Evolutionary conservation across 305 asterid species (phyloP).

Genomic region (Rubia peregrina): DNA sequence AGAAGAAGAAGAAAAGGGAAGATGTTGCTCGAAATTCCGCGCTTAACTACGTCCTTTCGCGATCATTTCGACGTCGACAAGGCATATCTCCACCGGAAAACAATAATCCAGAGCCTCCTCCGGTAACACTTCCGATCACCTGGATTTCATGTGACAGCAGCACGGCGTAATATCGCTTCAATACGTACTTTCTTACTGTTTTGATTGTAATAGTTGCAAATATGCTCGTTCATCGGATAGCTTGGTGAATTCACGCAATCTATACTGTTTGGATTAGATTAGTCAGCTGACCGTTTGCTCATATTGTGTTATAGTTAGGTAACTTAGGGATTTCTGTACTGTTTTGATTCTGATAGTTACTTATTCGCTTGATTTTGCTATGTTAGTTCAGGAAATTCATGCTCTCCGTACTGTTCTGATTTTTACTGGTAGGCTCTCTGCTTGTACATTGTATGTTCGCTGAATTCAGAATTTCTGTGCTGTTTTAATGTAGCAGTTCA

Average conservation of each 20-base stretch:
- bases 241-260: too few relatives aligned
- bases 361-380: not conserved
- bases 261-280: too few relatives aligned
- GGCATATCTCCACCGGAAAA: constrained; percentile 76
- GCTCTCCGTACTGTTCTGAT: not conserved
- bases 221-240: too few relatives aligned
- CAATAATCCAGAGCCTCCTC: constrained; percentile 49
- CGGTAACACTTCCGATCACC: constrained; percentile 28
- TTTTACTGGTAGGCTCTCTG: too few relatives aligned
- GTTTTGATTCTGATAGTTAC: too few relatives aligned
- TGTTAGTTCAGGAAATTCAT: not conserved
- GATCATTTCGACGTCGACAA: constrained; percentile 84
- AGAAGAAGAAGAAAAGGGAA: not conserved
- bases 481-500: not conserved
- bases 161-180: constrained; percentile 5
- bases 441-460: too few relatives aligned
- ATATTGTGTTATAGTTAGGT: too few relatives aligned
- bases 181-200: not conserved
- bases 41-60: constrained; percentile 71
- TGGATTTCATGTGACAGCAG: not conserved
- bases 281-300: too few relatives aligned
- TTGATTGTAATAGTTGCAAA: too few relatives aligned
- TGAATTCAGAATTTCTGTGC: not conserved
- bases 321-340: too few relatives aligned
- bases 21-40: constrained; percentile 79